Conservation (phyloP, 176 grass and related monocot species). For the Oryza meyeriana region DNA sequence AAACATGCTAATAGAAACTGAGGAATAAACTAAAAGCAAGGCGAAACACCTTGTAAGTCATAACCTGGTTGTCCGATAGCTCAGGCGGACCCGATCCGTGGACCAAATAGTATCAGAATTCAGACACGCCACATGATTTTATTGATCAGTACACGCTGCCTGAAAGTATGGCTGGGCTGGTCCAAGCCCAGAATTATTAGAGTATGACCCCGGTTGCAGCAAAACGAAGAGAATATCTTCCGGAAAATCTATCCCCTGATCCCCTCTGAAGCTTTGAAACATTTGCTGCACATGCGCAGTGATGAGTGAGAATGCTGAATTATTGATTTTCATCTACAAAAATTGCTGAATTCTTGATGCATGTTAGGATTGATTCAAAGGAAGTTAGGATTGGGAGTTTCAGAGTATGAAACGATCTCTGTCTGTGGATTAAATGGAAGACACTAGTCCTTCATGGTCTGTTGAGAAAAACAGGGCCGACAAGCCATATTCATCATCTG, state of each 20-base stretch:
- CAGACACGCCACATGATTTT: slow-evolving; percentile 1
- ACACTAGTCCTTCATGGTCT: too few relatives aligned
- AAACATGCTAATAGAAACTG: too few relatives aligned
- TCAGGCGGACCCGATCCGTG: background rate
- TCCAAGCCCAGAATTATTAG: slow-evolving; percentile 26
- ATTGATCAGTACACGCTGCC: background rate
- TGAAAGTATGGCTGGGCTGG: background rate
- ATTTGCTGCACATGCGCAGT: background rate
- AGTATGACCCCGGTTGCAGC: background rate
- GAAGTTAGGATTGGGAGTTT: background rate
- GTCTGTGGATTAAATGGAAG: too few relatives aligned
- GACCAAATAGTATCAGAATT: slow-evolving; percentile 9
- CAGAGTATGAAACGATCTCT: background rate
- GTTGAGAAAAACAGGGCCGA: too few relatives aligned
- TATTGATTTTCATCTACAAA: too few relatives aligned
- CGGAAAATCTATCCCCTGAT: background rate
- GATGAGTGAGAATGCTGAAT: background rate
- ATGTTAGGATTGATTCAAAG: background rate
- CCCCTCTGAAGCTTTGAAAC: background rate
- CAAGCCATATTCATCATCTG: too few relatives aligned
- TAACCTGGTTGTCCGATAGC: slow-evolving; percentile 28
- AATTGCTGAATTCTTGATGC: background rate
- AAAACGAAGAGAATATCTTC: background rate
- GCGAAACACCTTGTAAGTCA: too few relatives aligned
- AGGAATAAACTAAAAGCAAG: too few relatives aligned